phyloP scores from a whole-genome alignment of 2,329 filamentous ascomycete species.

The Aspergillus fumigatiaffinis region DNA sequence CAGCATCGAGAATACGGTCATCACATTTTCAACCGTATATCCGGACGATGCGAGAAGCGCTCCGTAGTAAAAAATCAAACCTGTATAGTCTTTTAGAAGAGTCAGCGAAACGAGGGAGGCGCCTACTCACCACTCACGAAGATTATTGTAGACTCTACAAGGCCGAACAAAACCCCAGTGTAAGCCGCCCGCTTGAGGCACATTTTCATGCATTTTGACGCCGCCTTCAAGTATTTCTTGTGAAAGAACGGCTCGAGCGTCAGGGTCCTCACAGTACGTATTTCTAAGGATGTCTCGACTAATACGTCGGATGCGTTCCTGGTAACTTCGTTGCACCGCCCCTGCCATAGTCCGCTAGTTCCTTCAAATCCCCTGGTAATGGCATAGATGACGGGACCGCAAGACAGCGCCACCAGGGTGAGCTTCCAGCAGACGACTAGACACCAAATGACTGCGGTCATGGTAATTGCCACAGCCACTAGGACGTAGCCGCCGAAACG shows the following conservation, averaged over 20 bases:
- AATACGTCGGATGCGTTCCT: conserved; percentile 61
- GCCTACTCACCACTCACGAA: conserved; percentile 56
- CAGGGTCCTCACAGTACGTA: conserved; percentile 72
- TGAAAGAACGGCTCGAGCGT: conserved; percentile 70
- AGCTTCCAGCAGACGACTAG: conserved; percentile 73
- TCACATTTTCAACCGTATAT: conserved; percentile 54
- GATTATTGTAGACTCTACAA: conserved; percentile 69
- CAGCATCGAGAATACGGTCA: conserved; percentile 76
- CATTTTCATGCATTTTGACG: conserved; percentile 51
- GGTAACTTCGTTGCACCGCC: conserved; percentile 59
- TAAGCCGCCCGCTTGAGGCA: conserved; percentile 65
- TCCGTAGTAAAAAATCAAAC: conserved; percentile 81
- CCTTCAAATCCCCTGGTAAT: conserved; percentile 63
- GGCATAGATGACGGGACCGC: conserved; percentile 62
- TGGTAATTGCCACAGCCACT: conserved; percentile 63
- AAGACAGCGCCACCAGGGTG: conserved; percentile 69
- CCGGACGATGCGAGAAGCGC: conserved; percentile 57
- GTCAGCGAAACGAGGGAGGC: background rate
- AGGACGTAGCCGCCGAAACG: conserved; percentile 70
- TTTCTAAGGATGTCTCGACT: conserved; percentile 71
- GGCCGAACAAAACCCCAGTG: conserved; percentile 68
- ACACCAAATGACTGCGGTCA: conserved; percentile 70
- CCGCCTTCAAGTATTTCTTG: conserved; percentile 56
- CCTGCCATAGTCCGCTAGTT: conserved; percentile 69
- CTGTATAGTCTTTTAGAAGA: conserved; percentile 30